These are phyloP conservation scores for Mucuna pruriens DNA, from an alignment of 306 rosid species.

Conservation along the genomic window DNA sequence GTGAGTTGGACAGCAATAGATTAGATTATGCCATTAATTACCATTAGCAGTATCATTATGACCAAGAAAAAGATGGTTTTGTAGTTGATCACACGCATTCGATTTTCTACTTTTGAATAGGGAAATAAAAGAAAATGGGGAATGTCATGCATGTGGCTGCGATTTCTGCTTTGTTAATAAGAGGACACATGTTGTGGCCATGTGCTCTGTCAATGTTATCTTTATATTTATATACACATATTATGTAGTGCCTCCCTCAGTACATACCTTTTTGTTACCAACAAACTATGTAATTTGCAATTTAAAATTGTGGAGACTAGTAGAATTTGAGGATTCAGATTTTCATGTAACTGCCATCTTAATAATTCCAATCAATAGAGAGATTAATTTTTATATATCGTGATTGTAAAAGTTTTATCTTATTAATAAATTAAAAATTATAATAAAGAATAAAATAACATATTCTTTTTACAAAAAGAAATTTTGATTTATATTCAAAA, in stretches of 20 bases:
- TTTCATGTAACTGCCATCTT: background rate
- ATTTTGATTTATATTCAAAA: too few species aligned
- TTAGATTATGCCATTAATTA: background rate
- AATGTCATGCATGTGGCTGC: background rate
- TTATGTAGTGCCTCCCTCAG: background rate
- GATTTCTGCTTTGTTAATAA: background rate
- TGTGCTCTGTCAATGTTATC: constrained; percentile 5
- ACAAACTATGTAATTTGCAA: background rate
- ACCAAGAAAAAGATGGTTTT: background rate
- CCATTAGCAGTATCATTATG: background rate
- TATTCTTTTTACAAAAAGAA: too few species aligned
- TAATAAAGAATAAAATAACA: too few species aligned
- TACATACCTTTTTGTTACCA: background rate
- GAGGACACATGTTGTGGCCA: constrained; percentile 7
- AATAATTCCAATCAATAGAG: background rate
- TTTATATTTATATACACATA: background rate
- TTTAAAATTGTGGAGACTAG: background rate
- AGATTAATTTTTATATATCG: too few species aligned
- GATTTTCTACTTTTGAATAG: background rate
- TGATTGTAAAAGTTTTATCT: too few species aligned
- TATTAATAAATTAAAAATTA: too few species aligned
- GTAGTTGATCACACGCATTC: background rate
- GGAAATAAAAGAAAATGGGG: background rate
- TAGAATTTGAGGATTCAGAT: background rate
- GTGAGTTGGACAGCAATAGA: constrained; percentile 29